Conservation (phyloP, 768 basidiomycete species). For the Bullera alba region DNA sequence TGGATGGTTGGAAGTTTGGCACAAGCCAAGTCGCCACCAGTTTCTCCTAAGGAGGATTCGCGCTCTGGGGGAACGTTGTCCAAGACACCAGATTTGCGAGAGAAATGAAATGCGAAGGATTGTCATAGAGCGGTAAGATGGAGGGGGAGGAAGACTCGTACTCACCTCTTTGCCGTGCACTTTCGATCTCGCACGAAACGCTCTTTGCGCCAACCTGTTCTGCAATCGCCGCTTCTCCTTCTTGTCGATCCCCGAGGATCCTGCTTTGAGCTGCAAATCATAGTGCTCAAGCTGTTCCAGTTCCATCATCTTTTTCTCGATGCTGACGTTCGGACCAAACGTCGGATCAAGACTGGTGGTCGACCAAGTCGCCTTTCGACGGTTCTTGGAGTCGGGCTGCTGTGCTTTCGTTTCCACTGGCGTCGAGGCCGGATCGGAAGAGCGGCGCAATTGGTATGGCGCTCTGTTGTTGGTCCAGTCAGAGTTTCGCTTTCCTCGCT, state of each 20-base stretch:
- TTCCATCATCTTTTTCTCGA: neutral
- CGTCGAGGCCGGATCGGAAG: neutral
- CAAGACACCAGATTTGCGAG: too few species aligned
- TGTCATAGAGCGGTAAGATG: too few species aligned
- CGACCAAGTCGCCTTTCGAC: neutral
- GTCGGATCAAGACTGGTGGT: neutral
- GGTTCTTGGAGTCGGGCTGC: neutral
- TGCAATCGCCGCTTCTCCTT: conserved; percentile 1
- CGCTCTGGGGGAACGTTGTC: neutral
- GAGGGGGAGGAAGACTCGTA: too few species aligned
- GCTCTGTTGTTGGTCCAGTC: neutral
- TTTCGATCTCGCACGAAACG: conserved; percentile 3
- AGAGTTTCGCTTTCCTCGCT: neutral
- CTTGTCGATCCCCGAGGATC: neutral
- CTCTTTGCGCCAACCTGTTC: conserved; percentile 2
- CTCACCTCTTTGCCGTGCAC: neutral
- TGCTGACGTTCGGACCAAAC: neutral
- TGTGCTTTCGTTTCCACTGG: too few species aligned
- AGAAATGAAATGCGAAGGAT: too few species aligned
- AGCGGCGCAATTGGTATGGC: neutral
- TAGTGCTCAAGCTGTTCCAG: neutral
- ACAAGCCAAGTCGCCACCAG: neutral
- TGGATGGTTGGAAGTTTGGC: neutral
- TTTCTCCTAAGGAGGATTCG: neutral
- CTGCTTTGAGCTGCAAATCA: neutral